These are phyloP conservation scores for Beauveria sp. DNA, from an alignment of 2,329 filamentous ascomycete genomes.

Conservation along the genomic window DNA sequence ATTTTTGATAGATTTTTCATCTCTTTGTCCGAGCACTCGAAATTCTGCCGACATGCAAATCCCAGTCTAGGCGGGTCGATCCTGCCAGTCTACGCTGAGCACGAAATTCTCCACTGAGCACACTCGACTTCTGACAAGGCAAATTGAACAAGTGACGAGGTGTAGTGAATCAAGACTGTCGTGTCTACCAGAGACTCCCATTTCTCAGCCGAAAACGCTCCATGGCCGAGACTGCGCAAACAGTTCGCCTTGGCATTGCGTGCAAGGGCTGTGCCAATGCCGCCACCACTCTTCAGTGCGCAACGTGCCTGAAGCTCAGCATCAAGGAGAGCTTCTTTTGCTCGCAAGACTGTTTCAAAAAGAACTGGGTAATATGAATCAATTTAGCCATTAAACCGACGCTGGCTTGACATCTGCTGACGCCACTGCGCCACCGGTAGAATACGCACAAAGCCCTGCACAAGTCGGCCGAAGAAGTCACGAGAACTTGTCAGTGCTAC, in stretches of 20 bases:
- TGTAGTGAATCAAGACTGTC: neutral
- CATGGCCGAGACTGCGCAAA: neutral
- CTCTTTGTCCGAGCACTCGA: too few relatives aligned
- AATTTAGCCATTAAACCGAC: neutral
- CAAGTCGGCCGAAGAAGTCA: conserved; percentile 55
- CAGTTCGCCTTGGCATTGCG: neutral
- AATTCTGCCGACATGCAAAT: too few relatives aligned
- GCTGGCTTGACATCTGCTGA: conserved; percentile 4
- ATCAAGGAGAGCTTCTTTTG: conserved; percentile 91
- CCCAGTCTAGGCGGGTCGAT: too few relatives aligned
- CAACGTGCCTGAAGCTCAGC: conserved; percentile 84
- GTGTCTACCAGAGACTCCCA: neutral
- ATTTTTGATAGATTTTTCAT: too few relatives aligned
- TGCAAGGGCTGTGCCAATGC: conserved; percentile 69
- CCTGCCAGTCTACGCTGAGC: neutral
- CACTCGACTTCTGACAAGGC: too few relatives aligned
- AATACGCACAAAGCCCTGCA: conserved; percentile 62
- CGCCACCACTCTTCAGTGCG: conserved; percentile 81
- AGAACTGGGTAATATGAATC: conserved; percentile 72
- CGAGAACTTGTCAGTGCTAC: neutral
- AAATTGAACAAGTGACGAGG: neutral
- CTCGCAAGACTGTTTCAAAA: conserved; percentile 97
- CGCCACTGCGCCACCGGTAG: conserved; percentile 36
- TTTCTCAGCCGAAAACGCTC: neutral
- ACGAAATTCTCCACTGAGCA: neutral